Base-by-base conservation (phyloP, 2,329 filamentous ascomycete genomes). In the Chaetothyriales sp. region DNA sequence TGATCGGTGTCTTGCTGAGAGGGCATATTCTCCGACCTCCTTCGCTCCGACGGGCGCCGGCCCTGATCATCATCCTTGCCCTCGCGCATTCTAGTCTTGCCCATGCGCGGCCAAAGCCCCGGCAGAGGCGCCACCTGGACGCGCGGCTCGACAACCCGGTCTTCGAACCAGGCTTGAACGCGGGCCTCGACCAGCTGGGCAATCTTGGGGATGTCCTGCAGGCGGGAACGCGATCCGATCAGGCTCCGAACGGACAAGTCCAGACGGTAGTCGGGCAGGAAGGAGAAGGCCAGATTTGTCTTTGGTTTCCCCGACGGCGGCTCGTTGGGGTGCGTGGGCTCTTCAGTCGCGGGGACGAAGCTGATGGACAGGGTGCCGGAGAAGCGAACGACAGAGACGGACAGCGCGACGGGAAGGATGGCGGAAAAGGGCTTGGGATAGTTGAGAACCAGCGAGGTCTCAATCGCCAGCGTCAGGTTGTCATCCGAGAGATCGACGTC, bases 241-340 rank as follows among this genome's bases (percentile, higher is more conserved):
- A 83, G 71, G 1, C 77, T 81, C 50, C 77, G 73, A 3, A 81
- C 76, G n/a, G 76, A 79, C 45, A 83, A 71, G 60, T 82, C 79
- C 32, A 83, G 73, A 19, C 78, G 72, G 64, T 83, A 83, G 64
- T 82, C 78, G 52, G 71, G 71, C 3, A 74, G 65, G 57, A 98
- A 98, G 51, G 87, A 93, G 67, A 98, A 96, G 0, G 86, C 86
- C 66, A 98, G 83, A 64, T 88, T 93, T 2, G 92, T 95, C 3
- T 73, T 72, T 1, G 84, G 84, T 2, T 80, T 84, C 20, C 79
- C 69, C 52, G 64, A 66, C 56, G 59, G 63, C 39, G 53, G 55
- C 28, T 55, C 51, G 20, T 52, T 54, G 5, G 47, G 51, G 10
- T 59, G 50, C 2, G 54, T 44, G 18, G 57, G 36, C 5, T 48